phyloP scores from a whole-genome alignment of 192 early-diverging fungal genomes.

The Umbelopsis ramanniana region DNA sequence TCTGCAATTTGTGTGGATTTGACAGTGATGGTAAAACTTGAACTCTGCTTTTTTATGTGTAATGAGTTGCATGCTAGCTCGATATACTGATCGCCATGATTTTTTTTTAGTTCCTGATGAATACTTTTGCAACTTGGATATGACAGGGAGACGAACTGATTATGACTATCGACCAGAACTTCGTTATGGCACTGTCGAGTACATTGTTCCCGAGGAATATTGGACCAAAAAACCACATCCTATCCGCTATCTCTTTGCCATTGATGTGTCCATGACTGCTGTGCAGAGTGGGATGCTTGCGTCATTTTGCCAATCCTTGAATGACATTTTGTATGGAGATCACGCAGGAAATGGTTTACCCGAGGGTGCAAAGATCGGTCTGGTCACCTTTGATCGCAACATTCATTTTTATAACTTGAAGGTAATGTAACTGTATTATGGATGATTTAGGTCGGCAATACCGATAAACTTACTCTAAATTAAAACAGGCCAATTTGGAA shows the following conservation, averaged over 20 bases:
- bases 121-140: slow-evolving; percentile 95
- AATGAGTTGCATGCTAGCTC: not conserved
- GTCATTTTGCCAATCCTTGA: slow-evolving; percentile 67
- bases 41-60: not conserved
- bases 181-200: slow-evolving; percentile 88
- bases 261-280: slow-evolving; percentile 92
- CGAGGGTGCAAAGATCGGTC: slow-evolving; percentile 71
- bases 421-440: slow-evolving; percentile 44
- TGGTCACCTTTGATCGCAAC: slow-evolving; percentile 88
- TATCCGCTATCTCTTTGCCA: slow-evolving; percentile 85
- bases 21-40: slow-evolving; percentile 73
- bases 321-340: slow-evolving; percentile 67
- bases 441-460: too few species aligned
- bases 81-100: not conserved
- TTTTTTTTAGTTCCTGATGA: slow-evolving; percentile 68
- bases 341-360: slow-evolving; percentile 49
- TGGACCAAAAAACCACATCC: slow-evolving; percentile 70
- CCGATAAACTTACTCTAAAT: not conserved
- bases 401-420: slow-evolving; percentile 96
- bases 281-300: slow-evolving; percentile 85
- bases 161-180: slow-evolving; percentile 86
- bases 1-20: slow-evolving; percentile 92
- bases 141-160: slow-evolving; percentile 88
- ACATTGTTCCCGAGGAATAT: slow-evolving; percentile 79
- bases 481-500: slow-evolving; percentile 68